phyloP scores from a whole-genome alignment of 1,284 basidiomycete species.

The Exobasidium cylindrosporum region DNA sequence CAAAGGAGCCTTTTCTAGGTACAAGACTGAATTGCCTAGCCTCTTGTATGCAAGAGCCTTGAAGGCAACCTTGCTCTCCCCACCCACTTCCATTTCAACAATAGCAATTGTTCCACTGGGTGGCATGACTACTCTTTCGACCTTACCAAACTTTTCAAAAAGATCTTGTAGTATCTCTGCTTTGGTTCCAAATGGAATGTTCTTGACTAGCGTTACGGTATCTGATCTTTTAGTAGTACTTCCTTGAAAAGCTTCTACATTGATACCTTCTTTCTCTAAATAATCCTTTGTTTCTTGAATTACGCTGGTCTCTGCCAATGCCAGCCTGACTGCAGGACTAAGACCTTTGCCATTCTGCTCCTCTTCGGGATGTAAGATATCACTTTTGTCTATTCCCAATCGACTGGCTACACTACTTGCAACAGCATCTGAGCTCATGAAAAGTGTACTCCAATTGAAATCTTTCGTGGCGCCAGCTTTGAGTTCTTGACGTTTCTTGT shows the following conservation, averaged over 20 bases:
- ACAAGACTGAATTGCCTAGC: constrained; percentile 82
- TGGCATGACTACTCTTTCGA: constrained; percentile 78
- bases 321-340: constrained; percentile 76
- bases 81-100: constrained; percentile 73
- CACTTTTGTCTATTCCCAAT: constrained; percentile 77
- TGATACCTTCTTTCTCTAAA: constrained; percentile 63
- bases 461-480: constrained; percentile 74
- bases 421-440: constrained; percentile 94
- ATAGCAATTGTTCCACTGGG: constrained; percentile 92
- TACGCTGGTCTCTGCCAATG: constrained; percentile 91
- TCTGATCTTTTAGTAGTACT: constrained; percentile 55
- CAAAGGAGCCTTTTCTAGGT: constrained; percentile 83
- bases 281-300: constrained; percentile 89
- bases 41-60: constrained; percentile 79
- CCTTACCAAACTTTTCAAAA: constrained; percentile 73
- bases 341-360: constrained; percentile 55
- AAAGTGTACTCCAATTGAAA: constrained; percentile 93
- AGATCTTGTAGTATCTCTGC: constrained; percentile 71
- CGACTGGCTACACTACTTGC: constrained; percentile 76
- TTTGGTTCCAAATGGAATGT: constrained; percentile 89
- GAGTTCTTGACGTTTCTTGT: constrained; percentile 64
- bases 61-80: constrained; percentile 61
- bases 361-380: constrained; percentile 68
- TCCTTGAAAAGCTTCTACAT: constrained; percentile 50
- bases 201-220: constrained; percentile 88